Conservation (phyloP, 1,284 basidiomycete genomes). For the Leccinum ponderosum region DNA sequence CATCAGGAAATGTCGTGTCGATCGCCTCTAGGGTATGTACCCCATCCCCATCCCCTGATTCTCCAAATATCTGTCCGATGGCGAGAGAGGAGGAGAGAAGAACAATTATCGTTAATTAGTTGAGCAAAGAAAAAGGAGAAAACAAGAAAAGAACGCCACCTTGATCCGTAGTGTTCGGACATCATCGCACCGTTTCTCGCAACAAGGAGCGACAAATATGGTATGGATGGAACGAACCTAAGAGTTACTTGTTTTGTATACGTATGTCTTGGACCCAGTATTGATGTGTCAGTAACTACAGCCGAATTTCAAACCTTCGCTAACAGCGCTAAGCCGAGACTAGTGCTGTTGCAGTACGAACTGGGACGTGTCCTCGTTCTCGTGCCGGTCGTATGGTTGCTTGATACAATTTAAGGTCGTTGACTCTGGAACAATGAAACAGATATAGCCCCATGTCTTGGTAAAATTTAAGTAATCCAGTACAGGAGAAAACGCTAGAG, state of each 20-base stretch:
- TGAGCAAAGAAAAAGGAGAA: background rate
- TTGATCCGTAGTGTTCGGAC: background rate
- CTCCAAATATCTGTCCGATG: background rate
- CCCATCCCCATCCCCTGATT: background rate
- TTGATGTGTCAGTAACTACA: background rate
- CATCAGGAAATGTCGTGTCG: background rate
- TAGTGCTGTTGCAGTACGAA: background rate
- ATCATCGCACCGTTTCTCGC: background rate
- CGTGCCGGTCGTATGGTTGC: background rate
- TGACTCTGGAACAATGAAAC: background rate
- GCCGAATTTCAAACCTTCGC: background rate
- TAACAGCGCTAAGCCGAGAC: background rate
- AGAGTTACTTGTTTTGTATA: background rate
- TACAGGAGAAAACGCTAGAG: background rate
- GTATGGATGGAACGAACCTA: background rate
- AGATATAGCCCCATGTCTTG: background rate
- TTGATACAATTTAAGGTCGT: background rate
- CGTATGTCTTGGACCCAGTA: background rate
- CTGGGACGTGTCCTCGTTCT: background rate
- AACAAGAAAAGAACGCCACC: background rate
- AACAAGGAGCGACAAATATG: background rate
- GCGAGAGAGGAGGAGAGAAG: background rate
- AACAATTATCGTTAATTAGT: background rate
- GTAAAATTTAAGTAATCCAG: background rate
- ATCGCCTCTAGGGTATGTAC: background rate